Base-by-base conservation (phyloP, 352 stramenopile species). In the Plasmopara halstedii region DNA sequence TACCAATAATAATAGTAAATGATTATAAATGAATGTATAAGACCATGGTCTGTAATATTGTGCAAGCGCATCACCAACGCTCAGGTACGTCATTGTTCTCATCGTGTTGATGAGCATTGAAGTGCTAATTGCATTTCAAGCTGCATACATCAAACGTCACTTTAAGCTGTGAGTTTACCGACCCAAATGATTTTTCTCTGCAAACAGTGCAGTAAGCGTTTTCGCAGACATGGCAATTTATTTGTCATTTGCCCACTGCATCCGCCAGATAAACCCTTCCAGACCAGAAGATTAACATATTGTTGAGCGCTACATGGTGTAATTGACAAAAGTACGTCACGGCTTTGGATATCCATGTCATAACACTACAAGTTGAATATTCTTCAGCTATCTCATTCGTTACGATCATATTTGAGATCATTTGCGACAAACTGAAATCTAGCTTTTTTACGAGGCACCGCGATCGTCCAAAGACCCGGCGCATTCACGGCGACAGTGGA, bases 71-170 rank as follows among this genome's bases (percentile, higher is more conserved):
- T 77, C 37, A 34, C 53, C 11, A 74, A 74, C 31, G 64, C 47
- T 8, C 53, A 67, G 45, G 58, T 57, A 40, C 2, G 54, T 13
- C 15, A 23, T 9, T 6, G 4, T 54, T 3, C 10, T 37, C 25
- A 22, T 11, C 19, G 14, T 33, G 19, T 7, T 34, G 31, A 10
- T 10, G 25, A 2, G 25, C 31, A 7, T 14, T 18, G 1, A 17
- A 18, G 15, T n/a, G 2, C 7, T 18, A 42, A 37, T 17, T 27
- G 26, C 32, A 88, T 88, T 87, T 58, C 73, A 56, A 31, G 67
- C 75, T 47, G 75, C 88, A 52, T 90, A 75, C 60, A 81, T 59
- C 44, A 71, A 84, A 49, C 85, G 79, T 38, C 75, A 90, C 46
- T 81, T 79, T 33, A 73, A 87, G 51, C 54, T 71, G 9, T 80